Percentiles rank a stretch among this genome's conserved stretches.
These are phyloP conservation scores for Solanum hybrid DNA, from an alignment of 305 asterid genomes.

Conservation along the genomic window DNA sequence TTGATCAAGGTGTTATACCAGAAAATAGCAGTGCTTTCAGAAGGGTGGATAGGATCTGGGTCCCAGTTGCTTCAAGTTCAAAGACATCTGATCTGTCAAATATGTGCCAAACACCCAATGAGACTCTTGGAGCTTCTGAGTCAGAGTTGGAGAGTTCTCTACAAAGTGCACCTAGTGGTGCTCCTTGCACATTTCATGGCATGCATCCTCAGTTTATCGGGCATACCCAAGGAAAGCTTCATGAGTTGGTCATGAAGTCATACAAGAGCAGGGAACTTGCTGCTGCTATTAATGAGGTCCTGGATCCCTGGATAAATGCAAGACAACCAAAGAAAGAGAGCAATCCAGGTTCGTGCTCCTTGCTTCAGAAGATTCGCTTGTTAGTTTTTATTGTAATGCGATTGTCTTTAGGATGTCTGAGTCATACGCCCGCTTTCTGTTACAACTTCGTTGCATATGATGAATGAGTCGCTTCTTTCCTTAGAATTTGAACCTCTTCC, in stretches of 20 bases:
- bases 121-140: slow-evolving; percentile 22
- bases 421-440: not conserved
- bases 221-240: slow-evolving; percentile 91
- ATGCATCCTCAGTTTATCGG: slow-evolving; percentile 95
- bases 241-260: slow-evolving; percentile 95
- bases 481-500: not conserved
- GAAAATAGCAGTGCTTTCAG: slow-evolving; percentile 75
- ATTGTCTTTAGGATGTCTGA: not conserved
- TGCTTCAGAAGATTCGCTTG: not conserved
- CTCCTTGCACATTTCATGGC: slow-evolving; percentile 49
- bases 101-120: slow-evolving; percentile 24
- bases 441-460: not conserved
- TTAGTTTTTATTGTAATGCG: not conserved
- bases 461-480: not conserved
- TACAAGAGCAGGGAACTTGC: slow-evolving; percentile 97
- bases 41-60: slow-evolving; percentile 84
- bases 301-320: slow-evolving; percentile 96
- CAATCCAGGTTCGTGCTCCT: slow-evolving; percentile 43
- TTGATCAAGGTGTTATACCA: slow-evolving; percentile 72
- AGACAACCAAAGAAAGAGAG: slow-evolving; percentile 85
- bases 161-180: slow-evolving; percentile 20
- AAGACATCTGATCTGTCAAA: slow-evolving; percentile 30
- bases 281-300: slow-evolving; percentile 96
- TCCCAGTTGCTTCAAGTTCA: slow-evolving; percentile 50
- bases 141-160: slow-evolving; percentile 24